A percentile compares a stretch with the other conserved stretches of the same genome.
These are phyloP conservation scores for Chaetomium strumarium DNA, from an alignment of 2,329 filamentous ascomycete genomes.

Conservation along the genomic window DNA sequence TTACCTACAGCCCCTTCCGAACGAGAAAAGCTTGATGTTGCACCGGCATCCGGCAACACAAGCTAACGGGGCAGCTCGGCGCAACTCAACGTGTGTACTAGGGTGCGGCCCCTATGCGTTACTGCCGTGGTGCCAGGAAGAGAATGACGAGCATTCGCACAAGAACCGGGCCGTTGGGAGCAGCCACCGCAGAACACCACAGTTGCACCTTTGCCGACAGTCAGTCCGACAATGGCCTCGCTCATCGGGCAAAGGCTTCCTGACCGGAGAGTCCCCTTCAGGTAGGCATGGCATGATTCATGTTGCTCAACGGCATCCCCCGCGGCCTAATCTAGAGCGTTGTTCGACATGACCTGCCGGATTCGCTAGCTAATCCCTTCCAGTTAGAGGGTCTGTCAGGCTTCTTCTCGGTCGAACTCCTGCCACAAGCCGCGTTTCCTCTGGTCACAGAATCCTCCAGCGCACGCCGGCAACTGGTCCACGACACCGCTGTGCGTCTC, in stretches of 20 bases:
- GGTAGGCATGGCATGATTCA: constrained; percentile 14
- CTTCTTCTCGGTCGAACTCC: constrained; percentile 20
- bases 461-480: constrained; percentile 13
- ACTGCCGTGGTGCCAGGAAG: constrained; percentile 10
- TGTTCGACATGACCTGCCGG: constrained; percentile 23
- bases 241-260: constrained; percentile 2
- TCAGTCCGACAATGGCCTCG: constrained; percentile 1
- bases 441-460: constrained; percentile 15
- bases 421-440: constrained; percentile 18
- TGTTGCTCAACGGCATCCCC: constrained; percentile 19
- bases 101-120: constrained; percentile 2
- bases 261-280: constrained; percentile 9
- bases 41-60: constrained; percentile 7
- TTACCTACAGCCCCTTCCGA: not conserved
- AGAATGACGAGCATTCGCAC: constrained; percentile 13
- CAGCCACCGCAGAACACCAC: constrained; percentile 16
- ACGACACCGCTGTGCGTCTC: constrained; percentile 18
- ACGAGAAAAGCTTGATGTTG: constrained; percentile 6
- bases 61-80: constrained; percentile 1
- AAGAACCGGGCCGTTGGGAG: constrained; percentile 22
- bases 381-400: constrained; percentile 24
- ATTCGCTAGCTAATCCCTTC: constrained; percentile 32
- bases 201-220: constrained; percentile 8
- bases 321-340: constrained; percentile 16
- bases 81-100: not conserved